A percentile compares a stretch with the other conserved stretches of the same genome.
These are phyloP conservation scores for Pyrenopolyporus hunteri DNA, from an alignment of 495 filamentous ascomycete species.

Conservation along the genomic window DNA sequence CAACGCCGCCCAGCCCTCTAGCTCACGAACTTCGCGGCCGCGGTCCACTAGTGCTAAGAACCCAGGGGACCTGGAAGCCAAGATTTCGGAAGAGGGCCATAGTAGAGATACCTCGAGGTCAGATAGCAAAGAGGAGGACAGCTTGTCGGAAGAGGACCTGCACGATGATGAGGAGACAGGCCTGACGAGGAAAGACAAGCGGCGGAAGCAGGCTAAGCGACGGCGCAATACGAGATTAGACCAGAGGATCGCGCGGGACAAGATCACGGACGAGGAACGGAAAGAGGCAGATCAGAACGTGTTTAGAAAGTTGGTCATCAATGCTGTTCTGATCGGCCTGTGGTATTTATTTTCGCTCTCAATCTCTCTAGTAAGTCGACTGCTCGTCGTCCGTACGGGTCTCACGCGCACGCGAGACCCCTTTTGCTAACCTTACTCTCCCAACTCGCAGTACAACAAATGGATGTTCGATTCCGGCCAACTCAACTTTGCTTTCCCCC, in stretches of 20 bases:
- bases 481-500: slow-evolving; percentile 89
- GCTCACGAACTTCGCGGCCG: slow-evolving; percentile 53
- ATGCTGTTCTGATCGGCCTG: slow-evolving; percentile 76
- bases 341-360: slow-evolving; percentile 96
- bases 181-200: slow-evolving; percentile 73
- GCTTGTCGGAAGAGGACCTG: slow-evolving; percentile 68
- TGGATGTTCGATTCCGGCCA: slow-evolving; percentile 96
- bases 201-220: slow-evolving; percentile 67
- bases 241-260: slow-evolving; percentile 69
- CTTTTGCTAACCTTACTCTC: slow-evolving; percentile 22
- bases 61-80: slow-evolving; percentile 47
- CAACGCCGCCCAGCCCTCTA: slow-evolving; percentile 50
- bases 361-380: slow-evolving; percentile 82
- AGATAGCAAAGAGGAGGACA: slow-evolving; percentile 40
- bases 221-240: slow-evolving; percentile 72
- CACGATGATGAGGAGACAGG: slow-evolving; percentile 91
- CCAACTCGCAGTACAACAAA: slow-evolving; percentile 83
- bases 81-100: slow-evolving; percentile 49
- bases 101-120: slow-evolving; percentile 34
- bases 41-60: slow-evolving; percentile 50
- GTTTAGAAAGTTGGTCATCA: slow-evolving; percentile 68
- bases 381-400: neutral
- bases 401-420: neutral
- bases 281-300: slow-evolving; percentile 74
- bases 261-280: slow-evolving; percentile 66